Evolutionary conservation across 2,329 filamentous ascomycete genomes (phyloP).

Genomic region (Cordyceps cateniannulata): DNA sequence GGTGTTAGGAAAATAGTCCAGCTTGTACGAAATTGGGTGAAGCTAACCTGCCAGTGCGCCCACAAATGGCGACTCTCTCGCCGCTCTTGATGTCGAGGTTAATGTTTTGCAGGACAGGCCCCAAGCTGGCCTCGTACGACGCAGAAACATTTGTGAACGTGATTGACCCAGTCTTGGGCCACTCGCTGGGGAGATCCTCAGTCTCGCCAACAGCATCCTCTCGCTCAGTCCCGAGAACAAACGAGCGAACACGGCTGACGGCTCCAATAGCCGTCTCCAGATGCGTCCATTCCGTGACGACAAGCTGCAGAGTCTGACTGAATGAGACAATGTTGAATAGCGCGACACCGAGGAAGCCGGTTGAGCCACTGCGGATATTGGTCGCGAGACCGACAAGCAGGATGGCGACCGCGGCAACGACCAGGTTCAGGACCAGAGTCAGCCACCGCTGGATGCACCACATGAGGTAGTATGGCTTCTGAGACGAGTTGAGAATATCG

Average conservation of each 20-base stretch:
- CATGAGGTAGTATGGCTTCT: constrained; percentile 33
- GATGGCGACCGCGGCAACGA: constrained; percentile 38
- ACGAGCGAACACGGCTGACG: constrained; percentile 22
- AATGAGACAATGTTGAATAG: constrained; percentile 25
- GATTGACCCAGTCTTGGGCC: constrained; percentile 24
- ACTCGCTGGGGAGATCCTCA: constrained; percentile 16
- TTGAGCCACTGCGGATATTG: constrained; percentile 23
- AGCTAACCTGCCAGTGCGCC: constrained; percentile 33
- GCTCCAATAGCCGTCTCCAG: constrained; percentile 24
- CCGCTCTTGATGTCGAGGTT: constrained; percentile 25
- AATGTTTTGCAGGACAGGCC: constrained; percentile 24
- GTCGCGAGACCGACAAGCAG: constrained; percentile 40
- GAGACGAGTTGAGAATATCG: constrained; percentile 27
- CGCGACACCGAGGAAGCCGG: constrained; percentile 22
- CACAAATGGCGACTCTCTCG: constrained; percentile 35
- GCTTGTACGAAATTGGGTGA: background rate
- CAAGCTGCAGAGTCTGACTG: constrained; percentile 22
- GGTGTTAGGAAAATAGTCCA: constrained; percentile 17
- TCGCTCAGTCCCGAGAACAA: constrained; percentile 17
- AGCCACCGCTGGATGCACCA: constrained; percentile 45
- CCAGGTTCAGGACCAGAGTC: constrained; percentile 39
- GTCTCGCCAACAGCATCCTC: constrained; percentile 20
- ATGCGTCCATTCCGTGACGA: constrained; percentile 28
- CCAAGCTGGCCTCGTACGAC: constrained; percentile 20
- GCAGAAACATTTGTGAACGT: constrained; percentile 23